Base-by-base conservation (phyloP, 2,329 filamentous ascomycete species). In the Neopestalotiopsis sp. region DNA sequence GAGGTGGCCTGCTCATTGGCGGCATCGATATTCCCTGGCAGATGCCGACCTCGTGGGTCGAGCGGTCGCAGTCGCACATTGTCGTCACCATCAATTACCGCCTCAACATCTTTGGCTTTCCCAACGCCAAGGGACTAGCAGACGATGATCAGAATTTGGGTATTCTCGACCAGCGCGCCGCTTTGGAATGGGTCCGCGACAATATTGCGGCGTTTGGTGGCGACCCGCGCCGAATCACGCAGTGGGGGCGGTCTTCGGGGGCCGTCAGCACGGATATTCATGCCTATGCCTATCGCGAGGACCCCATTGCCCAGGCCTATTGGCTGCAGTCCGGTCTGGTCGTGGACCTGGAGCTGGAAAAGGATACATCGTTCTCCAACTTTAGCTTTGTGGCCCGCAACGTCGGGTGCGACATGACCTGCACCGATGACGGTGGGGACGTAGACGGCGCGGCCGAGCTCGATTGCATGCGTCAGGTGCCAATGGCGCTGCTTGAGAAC, bases 131-230 rank as follows among this genome's bases (percentile, higher is more conserved):
- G 0, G 76, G 74, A 0, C 70, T 78, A 30, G 73, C 32, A 64
- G 45, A 61, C 32, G 57, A 69, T 65, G 77, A 69, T 6, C 79
- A 81, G 66, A 88, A 88, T 68, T 71, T 85, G 12, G 86, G 84
- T 1, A 74, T 87, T 4, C 78, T 82, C 3, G 86, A 89, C 74
- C 85, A 87, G 72, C 82, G 85, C 9, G 73, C 79, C 24, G 85
- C 84, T 0, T 74, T 87, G 0, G 83, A 86, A 75, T 88, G 86
- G 86, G 76, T 86, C 0, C 79, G 79, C 53, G 77, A 82, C 69
- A 87, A 88, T 73, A 83, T 87, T 53, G 78, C 71, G 7, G 76
- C 75, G 5, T 88, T 88, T 70, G 84, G 85, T 66, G 86, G 86
- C 38, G 82, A 85, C 70, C 74, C 77, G 4, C 67, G 73, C 3